phyloP scores from a whole-genome alignment of 192 early-diverging fungal genomes.

The Coemansia sp. region DNA sequence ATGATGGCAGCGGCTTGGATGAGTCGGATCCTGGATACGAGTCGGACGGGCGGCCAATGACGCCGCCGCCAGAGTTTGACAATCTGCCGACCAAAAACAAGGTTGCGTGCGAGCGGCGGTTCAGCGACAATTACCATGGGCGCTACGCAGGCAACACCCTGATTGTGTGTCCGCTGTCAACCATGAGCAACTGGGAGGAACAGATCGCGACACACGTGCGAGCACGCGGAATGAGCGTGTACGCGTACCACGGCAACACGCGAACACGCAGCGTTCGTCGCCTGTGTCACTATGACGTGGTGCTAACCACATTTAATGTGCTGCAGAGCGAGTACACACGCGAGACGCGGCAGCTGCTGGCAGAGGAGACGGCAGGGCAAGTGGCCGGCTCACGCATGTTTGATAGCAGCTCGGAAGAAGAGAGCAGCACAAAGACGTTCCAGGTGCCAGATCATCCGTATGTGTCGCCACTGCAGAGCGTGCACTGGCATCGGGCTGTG shows the following conservation, averaged over 20 bases:
- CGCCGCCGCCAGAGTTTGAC: conserved; percentile 43
- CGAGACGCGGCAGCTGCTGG: conserved; percentile 32
- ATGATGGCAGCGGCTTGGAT: not conserved
- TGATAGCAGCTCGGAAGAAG: conserved; percentile 42
- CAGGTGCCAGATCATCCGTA: conserved; percentile 40
- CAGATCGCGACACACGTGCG: conserved; percentile 59
- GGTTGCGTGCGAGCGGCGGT: conserved; percentile 40
- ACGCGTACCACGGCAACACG: conserved; percentile 64
- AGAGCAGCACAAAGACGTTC: conserved; percentile 26
- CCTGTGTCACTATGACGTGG: conserved; percentile 65
- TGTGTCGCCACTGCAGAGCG: conserved; percentile 48
- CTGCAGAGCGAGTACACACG: conserved; percentile 57
- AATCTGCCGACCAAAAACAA: conserved; percentile 34
- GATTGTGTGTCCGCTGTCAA: conserved; percentile 71
- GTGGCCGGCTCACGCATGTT: conserved; percentile 3
- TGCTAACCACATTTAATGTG: conserved; percentile 73
- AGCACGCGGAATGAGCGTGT: conserved; percentile 41
- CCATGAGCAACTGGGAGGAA: conserved; percentile 74
- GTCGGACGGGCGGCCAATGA: conserved; percentile 34
- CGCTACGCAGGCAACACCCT: conserved; percentile 59
- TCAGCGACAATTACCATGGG: conserved; percentile 40
- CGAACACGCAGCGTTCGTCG: conserved; percentile 48
- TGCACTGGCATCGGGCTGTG: conserved; percentile 86
- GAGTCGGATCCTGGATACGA: conserved; percentile 7
- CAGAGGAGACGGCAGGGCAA: not conserved